These are phyloP conservation scores for Globisporangium heterothallicum DNA, from an alignment of 352 stramenopile genomes.

Conservation along the genomic window DNA sequence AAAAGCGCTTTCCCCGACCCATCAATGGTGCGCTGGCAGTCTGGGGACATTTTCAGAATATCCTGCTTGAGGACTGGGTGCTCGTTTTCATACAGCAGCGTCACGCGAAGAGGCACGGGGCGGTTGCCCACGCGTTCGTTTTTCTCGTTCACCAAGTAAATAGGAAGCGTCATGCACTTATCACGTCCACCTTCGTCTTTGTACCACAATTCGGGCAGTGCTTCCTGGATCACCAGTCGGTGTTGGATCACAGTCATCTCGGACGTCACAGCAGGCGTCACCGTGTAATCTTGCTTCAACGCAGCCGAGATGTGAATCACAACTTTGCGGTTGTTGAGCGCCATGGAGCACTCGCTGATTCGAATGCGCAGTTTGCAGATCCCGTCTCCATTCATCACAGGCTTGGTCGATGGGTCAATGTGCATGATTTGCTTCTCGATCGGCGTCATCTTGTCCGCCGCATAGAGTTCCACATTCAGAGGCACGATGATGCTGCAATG, in stretches of 20 bases:
- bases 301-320: conserved; percentile 71
- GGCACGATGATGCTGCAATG: conserved; percentile 55
- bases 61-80: conserved; percentile 92
- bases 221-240: conserved; percentile 77
- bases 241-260: conserved; percentile 86
- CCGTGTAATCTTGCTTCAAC: conserved; percentile 52
- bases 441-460: conserved; percentile 77
- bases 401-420: conserved; percentile 73
- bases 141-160: conserved; percentile 76
- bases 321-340: conserved; percentile 83
- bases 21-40: conserved; percentile 85
- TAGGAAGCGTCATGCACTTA: conserved; percentile 82
- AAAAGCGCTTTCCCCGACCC: conserved; percentile 77
- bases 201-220: conserved; percentile 82
- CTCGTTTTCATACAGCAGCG: conserved; percentile 84
- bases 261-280: conserved; percentile 58
- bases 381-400: conserved; percentile 74
- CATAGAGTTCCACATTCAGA: conserved; percentile 78
- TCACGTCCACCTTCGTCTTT: conserved; percentile 81
- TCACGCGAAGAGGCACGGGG: conserved; percentile 71
- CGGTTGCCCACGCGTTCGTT: conserved; percentile 71
- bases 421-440: conserved; percentile 77
- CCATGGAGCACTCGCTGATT: conserved; percentile 83
- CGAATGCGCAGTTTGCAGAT: conserved; percentile 80
- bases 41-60: conserved; percentile 88